phyloP scores from a whole-genome alignment of 345 rosid species.

The Psidium friedrichsthalianum region DNA sequence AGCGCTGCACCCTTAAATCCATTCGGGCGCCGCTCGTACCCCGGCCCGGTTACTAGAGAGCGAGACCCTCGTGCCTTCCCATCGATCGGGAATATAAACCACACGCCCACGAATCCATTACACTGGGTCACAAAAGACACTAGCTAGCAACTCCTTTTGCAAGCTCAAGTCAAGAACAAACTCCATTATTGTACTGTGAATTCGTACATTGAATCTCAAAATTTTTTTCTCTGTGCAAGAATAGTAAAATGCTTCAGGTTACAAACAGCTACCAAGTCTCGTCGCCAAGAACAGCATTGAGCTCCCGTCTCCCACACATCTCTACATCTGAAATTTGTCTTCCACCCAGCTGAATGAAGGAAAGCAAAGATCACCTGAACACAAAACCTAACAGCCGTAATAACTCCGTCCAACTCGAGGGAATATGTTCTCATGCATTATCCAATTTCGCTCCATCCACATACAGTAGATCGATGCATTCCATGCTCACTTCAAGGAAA shows the following conservation, averaged over 20 bases:
- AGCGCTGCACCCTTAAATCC: too few relatives aligned
- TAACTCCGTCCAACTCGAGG: background rate
- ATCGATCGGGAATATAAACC: too few relatives aligned
- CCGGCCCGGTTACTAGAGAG: too few relatives aligned
- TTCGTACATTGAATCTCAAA: background rate
- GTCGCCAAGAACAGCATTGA: background rate
- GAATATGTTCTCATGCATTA: background rate
- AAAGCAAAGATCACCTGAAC: background rate
- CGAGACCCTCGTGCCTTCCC: too few relatives aligned
- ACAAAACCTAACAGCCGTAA: background rate
- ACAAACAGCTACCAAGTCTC: background rate
- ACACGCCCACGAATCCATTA: background rate
- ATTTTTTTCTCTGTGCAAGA: background rate
- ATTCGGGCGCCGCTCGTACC: too few relatives aligned
- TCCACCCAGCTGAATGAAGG: background rate
- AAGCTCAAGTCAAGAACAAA: background rate
- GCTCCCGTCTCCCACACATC: background rate
- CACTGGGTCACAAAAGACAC: background rate
- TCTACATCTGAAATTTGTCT: background rate
- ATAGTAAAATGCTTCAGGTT: background rate
- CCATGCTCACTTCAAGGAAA: background rate
- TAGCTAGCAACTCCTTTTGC: background rate
- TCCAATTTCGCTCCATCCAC: background rate
- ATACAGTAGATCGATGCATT: background rate
- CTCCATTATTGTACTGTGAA: background rate